These are phyloP conservation scores for Penicillium hordei DNA, from an alignment of 2,329 filamentous ascomycete genomes.

Conservation along the genomic window DNA sequence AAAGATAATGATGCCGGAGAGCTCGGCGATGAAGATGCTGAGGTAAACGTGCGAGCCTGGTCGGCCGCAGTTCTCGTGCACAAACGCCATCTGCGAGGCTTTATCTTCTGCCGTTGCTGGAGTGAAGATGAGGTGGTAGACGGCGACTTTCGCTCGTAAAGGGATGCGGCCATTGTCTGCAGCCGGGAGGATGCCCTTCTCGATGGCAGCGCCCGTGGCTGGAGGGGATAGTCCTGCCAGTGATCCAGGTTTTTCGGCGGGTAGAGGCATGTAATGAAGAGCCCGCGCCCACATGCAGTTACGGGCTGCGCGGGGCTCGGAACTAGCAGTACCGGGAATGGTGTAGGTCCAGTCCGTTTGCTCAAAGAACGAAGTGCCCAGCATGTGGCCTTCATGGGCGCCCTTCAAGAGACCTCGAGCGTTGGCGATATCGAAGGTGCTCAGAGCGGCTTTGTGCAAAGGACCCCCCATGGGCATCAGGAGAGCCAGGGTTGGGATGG, in stretches of 20 bases:
- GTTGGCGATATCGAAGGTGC: background rate
- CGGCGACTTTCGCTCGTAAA: background rate
- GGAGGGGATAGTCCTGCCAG: background rate
- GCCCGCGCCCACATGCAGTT: background rate
- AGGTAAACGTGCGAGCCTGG: background rate
- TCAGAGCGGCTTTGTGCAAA: background rate
- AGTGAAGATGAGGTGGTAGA: background rate
- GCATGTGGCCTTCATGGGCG: background rate
- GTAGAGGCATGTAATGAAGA: background rate
- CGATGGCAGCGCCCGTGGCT: background rate
- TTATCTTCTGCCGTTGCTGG: background rate
- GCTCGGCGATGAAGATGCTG: background rate
- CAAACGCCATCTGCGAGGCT: background rate
- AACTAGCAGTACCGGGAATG: background rate
- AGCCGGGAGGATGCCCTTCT: background rate
- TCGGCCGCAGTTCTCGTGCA: background rate
- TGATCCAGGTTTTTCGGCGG: background rate
- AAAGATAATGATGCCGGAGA: background rate
- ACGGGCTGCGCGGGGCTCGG: background rate
- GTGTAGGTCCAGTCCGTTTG: background rate
- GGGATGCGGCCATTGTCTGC: background rate
- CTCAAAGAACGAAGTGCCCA: background rate
- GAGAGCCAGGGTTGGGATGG: background rate
- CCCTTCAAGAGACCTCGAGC: background rate
- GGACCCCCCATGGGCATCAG: background rate